These are phyloP conservation scores for Penstemon barbatus DNA, from an alignment of 257 asterid genomes.

Conservation along the genomic window DNA sequence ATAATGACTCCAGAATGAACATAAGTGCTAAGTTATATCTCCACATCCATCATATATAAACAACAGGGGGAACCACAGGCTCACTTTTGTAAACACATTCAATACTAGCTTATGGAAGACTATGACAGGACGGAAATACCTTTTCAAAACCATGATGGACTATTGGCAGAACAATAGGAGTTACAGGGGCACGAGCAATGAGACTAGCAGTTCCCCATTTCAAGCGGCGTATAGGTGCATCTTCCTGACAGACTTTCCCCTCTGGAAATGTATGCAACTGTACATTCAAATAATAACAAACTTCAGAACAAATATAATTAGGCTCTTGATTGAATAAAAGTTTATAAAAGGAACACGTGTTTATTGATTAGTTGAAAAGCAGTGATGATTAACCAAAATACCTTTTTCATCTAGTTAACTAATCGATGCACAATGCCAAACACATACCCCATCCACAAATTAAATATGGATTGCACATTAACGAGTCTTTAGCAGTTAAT, in stretches of 20 bases:
- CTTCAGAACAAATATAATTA: constrained; percentile 14
- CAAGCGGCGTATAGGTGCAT: constrained; percentile 78
- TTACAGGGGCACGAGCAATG: constrained; percentile 85
- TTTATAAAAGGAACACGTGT: constrained; percentile 9
- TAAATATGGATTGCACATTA: not conserved
- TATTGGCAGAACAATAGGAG: constrained; percentile 94
- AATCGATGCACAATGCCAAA: constrained; percentile 16
- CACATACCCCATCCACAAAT: not conserved
- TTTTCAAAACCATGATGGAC: constrained; percentile 87
- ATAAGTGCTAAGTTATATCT: not conserved
- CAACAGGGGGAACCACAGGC: not conserved
- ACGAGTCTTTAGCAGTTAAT: not conserved
- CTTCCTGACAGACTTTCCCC: constrained; percentile 96
- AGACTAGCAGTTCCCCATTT: constrained; percentile 99
- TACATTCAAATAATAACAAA: constrained; percentile 33
- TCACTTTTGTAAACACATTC: not conserved
- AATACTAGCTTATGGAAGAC: constrained; percentile 11
- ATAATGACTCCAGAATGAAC: not conserved
- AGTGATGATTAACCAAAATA: not conserved
- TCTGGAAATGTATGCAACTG: constrained; percentile 99
- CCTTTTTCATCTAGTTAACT: constrained; percentile 1
- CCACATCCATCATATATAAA: constrained; percentile 6
- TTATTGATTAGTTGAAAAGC: not conserved
- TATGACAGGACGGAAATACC: constrained; percentile 42
- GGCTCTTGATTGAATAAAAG: constrained; percentile 6